Evolutionary conservation across 345 rosid species (phyloP), one percentile per base, ranked within the genome.

Genomic region (Corchorus capsularis): DNA sequence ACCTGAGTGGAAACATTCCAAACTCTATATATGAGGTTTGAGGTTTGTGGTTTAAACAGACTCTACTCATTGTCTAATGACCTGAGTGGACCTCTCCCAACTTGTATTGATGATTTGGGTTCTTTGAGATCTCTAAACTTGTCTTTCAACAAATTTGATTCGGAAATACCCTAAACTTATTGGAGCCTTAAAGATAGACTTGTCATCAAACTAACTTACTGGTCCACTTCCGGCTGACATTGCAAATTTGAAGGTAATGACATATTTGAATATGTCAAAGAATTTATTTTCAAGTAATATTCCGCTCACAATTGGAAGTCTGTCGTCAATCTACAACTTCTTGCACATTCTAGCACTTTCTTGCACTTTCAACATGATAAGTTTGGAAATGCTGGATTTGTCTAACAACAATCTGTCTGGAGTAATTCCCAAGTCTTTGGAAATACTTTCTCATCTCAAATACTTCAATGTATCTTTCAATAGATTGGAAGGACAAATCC

Each of bases 141-240:
- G 13, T 81, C n/a, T n/a, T n/a, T n/a, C n/a, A n/a, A n/a, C n/a
- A n/a, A n/a, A n/a, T n/a, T n/a, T n/a, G n/a, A n/a, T n/a, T n/a
- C n/a, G n/a, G n/a, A n/a, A n/a, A n/a, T n/a, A n/a, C n/a, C n/a
- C 75, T 75, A 74, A 1, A 57, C 82, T 74, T 17, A 2, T 3
- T 27, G 17, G 74, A 41, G 20, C 68, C 49, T 52, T 79, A 61
- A 2, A 0, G 14, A 6, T 77, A 3, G 41, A 81, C 35, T 9
- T 81, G 68, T 81, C 84, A 8, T 74, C 79, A 20, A 81, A 81
- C 56, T 46, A 37, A 20, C n/a, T 74, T 0, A 27, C 34, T 6
- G 76, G 73, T n/a, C 3, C 55, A 1, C 49, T 77, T 8, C 75
- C 80, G 15, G 0, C 1, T 4, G 72, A 50, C 8, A 68, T 81